Evolutionary conservation across 2,329 filamentous ascomycete genomes (phyloP).

Genomic region (Colletotrichum ledebouriae): DNA sequence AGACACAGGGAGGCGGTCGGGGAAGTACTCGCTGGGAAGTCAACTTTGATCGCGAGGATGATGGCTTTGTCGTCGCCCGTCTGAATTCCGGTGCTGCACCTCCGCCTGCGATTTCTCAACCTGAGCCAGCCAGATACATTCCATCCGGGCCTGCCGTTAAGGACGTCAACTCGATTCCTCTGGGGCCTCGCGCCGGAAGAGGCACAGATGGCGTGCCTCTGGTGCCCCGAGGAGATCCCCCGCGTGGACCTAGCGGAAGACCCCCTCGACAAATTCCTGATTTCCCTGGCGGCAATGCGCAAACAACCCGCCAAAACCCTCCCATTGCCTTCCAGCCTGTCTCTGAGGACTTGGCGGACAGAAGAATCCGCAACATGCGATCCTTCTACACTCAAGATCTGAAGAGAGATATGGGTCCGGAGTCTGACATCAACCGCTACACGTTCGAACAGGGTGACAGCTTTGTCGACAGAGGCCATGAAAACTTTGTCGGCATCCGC

Average conservation of each 20-base stretch:
- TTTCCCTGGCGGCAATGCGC: conserved; percentile 44
- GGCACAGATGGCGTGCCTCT: conserved; percentile 46
- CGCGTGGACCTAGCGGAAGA: conserved; percentile 48
- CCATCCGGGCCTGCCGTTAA: conserved; percentile 44
- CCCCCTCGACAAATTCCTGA: conserved; percentile 35
- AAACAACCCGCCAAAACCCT: conserved; percentile 58
- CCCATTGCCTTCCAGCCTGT: conserved; percentile 69
- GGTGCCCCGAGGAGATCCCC: conserved; percentile 56
- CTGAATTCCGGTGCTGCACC: conserved; percentile 55
- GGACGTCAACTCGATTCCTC: conserved; percentile 52
- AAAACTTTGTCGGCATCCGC: conserved; percentile 75
- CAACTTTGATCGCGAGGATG: conserved; percentile 71
- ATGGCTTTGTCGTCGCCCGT: conserved; percentile 67
- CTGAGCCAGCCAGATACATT: conserved; percentile 28
- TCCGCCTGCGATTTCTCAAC: conserved; percentile 31
- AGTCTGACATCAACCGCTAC: conserved; percentile 73
- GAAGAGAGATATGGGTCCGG: conserved; percentile 58
- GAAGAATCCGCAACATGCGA: conserved; percentile 71
- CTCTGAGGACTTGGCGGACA: conserved; percentile 71
- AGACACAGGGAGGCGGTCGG: conserved; percentile 59
- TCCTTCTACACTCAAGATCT: conserved; percentile 60
- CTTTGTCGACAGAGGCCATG: conserved; percentile 80
- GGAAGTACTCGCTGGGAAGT: conserved; percentile 77
- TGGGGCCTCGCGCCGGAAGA: conserved; percentile 49
- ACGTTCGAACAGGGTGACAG: conserved; percentile 76